Percentiles rank a stretch among this genome's conserved stretches.
These are phyloP conservation scores for Candida tetrigidarum DNA, from an alignment of 1,139 yeast species.

Conservation along the genomic window DNA sequence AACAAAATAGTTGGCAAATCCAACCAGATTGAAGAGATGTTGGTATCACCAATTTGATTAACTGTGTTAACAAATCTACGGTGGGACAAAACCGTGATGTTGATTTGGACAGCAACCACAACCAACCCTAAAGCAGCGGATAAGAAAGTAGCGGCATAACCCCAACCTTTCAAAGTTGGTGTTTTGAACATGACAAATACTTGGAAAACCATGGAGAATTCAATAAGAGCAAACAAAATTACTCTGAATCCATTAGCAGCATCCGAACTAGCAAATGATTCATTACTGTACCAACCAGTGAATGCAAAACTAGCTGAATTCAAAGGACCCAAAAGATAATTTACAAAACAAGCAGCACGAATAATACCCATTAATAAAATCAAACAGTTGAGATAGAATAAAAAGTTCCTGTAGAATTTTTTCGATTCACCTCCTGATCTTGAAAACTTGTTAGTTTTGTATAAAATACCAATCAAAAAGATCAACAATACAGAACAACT, in stretches of 20 bases:
- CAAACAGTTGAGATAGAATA: constrained; percentile 68
- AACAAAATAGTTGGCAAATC: constrained; percentile 65
- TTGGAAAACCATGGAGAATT: constrained; percentile 71
- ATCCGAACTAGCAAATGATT: constrained; percentile 42
- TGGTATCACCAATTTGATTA: constrained; percentile 2
- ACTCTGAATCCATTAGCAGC: constrained; percentile 66
- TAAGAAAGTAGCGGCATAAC: constrained; percentile 41
- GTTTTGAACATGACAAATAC: constrained; percentile 66
- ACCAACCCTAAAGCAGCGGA: constrained; percentile 50
- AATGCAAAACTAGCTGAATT: constrained; percentile 52
- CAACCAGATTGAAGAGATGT: constrained; percentile 19
- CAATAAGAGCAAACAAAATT: constrained; percentile 60
- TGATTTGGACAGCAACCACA: constrained; percentile 58
- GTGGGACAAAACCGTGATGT: constrained; percentile 26
- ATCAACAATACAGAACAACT: constrained; percentile 27
- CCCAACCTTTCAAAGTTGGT: constrained; percentile 46
- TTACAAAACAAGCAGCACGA: constrained; percentile 62
- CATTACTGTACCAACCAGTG: constrained; percentile 43
- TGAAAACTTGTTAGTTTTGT: constrained; percentile 19
- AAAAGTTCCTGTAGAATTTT: constrained; percentile 46
- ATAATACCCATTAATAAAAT: constrained; percentile 58
- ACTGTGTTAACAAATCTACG: constrained; percentile 7
- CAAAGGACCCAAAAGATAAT: constrained; percentile 56
- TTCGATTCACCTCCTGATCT: constrained; percentile 39
- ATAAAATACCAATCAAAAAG: constrained; percentile 36